phyloP scores from a whole-genome alignment of 1,284 basidiomycete species.

The Marasmius fiardii region DNA sequence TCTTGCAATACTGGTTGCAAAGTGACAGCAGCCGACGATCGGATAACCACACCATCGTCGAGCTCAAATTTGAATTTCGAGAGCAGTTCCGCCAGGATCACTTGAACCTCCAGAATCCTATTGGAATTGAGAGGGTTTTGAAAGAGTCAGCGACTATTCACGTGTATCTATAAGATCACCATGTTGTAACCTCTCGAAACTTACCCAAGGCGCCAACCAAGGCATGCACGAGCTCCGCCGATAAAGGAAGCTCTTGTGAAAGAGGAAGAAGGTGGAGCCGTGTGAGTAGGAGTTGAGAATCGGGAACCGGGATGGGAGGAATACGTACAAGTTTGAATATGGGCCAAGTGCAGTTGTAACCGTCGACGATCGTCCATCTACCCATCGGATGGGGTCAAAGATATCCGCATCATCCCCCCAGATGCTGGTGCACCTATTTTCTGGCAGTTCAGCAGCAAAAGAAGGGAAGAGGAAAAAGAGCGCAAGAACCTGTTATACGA shows the following conservation, averaged over 20 bases:
- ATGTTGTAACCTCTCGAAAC: too few relatives aligned
- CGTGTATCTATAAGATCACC: too few relatives aligned
- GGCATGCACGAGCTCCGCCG: conserved; percentile 15
- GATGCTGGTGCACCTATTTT: conserved; percentile 3
- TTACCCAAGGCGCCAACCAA: too few relatives aligned
- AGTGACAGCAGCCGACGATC: conserved; percentile 1
- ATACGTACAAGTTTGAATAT: conserved; percentile 17
- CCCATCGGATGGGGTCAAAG: conserved; percentile 17
- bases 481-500: conserved; percentile 14
- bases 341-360: conserved; percentile 16
- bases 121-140: too few relatives aligned
- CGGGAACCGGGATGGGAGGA: background rate
- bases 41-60: background rate
- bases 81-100: background rate
- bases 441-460: background rate
- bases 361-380: conserved; percentile 8
- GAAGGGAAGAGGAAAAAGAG: background rate
- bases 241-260: conserved; percentile 14
- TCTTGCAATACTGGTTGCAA: background rate
- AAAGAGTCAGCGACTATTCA: too few relatives aligned
- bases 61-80: conserved; percentile 1
- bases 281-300: background rate
- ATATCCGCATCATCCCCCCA: conserved; percentile 19
- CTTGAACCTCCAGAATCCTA: conserved; percentile 1
- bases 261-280: background rate